These are phyloP conservation scores for Coix lacrymajobi DNA, from an alignment of 176 grass and related monocot species.

Conservation along the genomic window DNA sequence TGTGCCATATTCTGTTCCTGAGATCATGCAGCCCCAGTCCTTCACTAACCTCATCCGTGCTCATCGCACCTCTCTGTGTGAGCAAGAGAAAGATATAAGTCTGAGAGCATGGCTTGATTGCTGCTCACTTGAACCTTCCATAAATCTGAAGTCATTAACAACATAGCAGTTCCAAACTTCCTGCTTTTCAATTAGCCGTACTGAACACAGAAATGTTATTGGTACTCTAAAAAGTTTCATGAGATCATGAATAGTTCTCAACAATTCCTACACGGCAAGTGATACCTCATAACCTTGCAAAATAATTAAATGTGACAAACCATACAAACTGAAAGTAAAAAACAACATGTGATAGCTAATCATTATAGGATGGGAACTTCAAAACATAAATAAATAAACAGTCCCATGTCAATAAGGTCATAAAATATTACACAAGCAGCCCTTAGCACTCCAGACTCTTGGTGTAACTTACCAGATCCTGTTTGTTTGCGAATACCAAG, in stretches of 20 bases:
- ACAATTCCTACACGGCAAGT: not conserved
- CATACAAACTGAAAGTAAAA: not conserved
- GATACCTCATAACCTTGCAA: not conserved
- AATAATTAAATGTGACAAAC: not conserved
- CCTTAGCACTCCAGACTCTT: not conserved
- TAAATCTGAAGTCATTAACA: not conserved
- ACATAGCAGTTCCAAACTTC: not conserved
- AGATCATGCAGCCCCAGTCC: slow-evolving; percentile 67
- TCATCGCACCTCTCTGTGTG: slow-evolving; percentile 73
- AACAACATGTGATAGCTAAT: not conserved
- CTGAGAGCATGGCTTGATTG: too few relatives aligned
- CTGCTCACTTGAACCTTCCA: not conserved
- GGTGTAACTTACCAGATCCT: slow-evolving; percentile 74
- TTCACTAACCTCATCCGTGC: slow-evolving; percentile 61
- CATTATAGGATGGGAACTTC: not conserved
- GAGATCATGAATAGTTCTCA: not conserved
- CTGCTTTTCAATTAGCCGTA: not conserved
- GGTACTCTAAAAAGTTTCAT: not conserved
- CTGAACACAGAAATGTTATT: not conserved
- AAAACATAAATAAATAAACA: not conserved
- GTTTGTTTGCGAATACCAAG: slow-evolving; percentile 90
- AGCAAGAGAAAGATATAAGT: slow-evolving; percentile 3
- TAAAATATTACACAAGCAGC: not conserved
- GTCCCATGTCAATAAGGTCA: not conserved
- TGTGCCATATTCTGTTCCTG: slow-evolving; percentile 75